phyloP scores from a whole-genome alignment of 371 early-diverging fungal genomes.

The Zychaea mexicana region DNA sequence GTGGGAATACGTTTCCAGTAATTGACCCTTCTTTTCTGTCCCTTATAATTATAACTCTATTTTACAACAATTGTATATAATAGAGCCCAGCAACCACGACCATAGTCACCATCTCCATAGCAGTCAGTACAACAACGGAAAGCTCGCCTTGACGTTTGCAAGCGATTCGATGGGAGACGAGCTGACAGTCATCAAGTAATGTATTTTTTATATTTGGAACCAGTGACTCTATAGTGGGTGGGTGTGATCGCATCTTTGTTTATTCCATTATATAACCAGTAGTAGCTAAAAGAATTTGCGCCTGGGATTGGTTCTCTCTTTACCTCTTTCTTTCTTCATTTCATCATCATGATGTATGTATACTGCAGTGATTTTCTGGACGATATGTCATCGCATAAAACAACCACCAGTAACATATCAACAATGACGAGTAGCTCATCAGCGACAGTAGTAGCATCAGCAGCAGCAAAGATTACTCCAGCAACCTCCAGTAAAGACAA shows the following conservation, averaged over 20 bases:
- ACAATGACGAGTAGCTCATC: not conserved
- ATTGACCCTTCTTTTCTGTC: not conserved
- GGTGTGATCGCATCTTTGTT: not conserved
- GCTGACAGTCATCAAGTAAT: conserved; percentile 70
- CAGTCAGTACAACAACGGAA: not conserved
- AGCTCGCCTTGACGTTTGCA: conserved; percentile 59
- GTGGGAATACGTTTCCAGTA: conserved; percentile 2
- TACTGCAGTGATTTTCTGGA: not conserved
- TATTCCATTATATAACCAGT: too few species aligned
- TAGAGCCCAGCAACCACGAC: not conserved
- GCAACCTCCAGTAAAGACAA: conserved; percentile 49
- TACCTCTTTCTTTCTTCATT: too few species aligned
- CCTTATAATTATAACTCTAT: not conserved
- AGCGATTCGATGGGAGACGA: conserved; percentile 80
- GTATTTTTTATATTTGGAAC: not conserved
- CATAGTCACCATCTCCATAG: not conserved
- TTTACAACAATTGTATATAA: too few species aligned
- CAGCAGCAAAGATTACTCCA: not conserved
- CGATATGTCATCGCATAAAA: not conserved
- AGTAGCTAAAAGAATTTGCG: too few species aligned
- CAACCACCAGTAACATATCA: not conserved
- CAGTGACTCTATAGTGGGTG: not conserved
- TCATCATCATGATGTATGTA: too few species aligned
- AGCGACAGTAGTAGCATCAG: conserved; percentile 6
- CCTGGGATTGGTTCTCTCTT: too few species aligned